Base-by-base conservation (phyloP, 495 filamentous ascomycete species). In the Aspergillus egyptiacus region DNA sequence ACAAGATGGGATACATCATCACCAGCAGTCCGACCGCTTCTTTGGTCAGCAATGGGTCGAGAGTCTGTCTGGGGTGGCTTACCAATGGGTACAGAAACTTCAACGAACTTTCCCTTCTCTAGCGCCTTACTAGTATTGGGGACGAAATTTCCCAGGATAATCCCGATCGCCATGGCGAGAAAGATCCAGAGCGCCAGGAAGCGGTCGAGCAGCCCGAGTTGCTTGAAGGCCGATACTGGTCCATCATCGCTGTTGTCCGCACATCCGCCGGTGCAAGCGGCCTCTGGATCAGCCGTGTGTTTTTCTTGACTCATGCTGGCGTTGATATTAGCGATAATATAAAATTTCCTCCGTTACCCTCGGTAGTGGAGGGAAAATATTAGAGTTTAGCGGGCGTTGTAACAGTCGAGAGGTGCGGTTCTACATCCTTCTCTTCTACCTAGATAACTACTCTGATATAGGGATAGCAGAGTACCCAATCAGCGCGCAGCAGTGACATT, bases 1-100 rank as follows among this genome's bases (percentile, higher is more conserved):
- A 93, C 17, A 95, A 72, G 51, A 94, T 94, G 0, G 90, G 90
- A 57, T 94, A 95, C 89, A 95, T 95, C 88, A 95, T 95, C 22
- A 93, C 79, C 6, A 95, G 75, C 15, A 95, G 71, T 10, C 90
- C 89, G 50, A 91, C 66, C 0, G 88, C 87, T 87, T 10, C 32
- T 44, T 35, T 18, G 23, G 18, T 52, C 9, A 51, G 51, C 27
- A 30, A 30, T 20, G 11, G 17, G 18, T 3, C 13, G 8, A n/a
- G 5, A 49, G n/a, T 18, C 22, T 24, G 22, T 15, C 13, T 17
- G 22, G 35, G 19, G 30, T 13, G 13, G 63, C 77, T 41, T 63
- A 85, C 84, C 85, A 36, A 94, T 91, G 0, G 87, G 89, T 6
- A 90, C 57, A 13, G 82, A 86, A 22, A 94, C 89, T 2, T 77